Conservation (phyloP, 148 eudicot species). For the Vaccinium vitisidaea region DNA sequence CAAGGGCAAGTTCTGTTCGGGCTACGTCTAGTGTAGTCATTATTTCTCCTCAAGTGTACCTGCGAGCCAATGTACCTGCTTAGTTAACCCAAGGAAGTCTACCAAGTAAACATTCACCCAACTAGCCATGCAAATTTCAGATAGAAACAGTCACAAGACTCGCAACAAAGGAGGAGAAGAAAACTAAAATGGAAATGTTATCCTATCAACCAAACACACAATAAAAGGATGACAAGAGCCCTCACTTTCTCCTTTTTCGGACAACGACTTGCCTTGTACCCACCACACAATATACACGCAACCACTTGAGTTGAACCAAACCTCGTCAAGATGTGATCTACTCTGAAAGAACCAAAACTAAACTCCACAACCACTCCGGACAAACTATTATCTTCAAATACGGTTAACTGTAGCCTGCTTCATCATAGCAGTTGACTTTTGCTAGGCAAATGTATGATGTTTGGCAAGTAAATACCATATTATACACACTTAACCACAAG, state of each 20-base stretch:
- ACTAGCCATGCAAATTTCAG: neutral
- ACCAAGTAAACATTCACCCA: neutral
- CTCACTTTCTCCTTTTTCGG: neutral
- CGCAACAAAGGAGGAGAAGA: neutral
- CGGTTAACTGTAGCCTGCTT: neutral
- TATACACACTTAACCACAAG: neutral
- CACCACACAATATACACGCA: neutral
- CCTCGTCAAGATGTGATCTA: neutral
- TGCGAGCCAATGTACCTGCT: slow-evolving; percentile 14
- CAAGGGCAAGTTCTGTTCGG: slow-evolving; percentile 82
- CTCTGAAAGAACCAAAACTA: neutral
- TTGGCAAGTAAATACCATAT: neutral
- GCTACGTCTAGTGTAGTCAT: slow-evolving; percentile 78
- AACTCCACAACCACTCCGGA: neutral
- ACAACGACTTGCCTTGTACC: neutral
- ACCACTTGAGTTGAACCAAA: neutral
- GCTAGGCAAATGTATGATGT: neutral
- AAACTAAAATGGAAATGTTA: neutral
- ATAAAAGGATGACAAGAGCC: neutral
- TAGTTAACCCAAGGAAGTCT: neutral
- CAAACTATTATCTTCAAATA: neutral
- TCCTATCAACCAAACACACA: neutral
- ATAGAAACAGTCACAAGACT: neutral
- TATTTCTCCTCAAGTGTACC: slow-evolving; percentile 30
- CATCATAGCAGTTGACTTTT: neutral